Base-by-base conservation (phyloP, 345 rosid species). In the Pugionium dolabratum region DNA sequence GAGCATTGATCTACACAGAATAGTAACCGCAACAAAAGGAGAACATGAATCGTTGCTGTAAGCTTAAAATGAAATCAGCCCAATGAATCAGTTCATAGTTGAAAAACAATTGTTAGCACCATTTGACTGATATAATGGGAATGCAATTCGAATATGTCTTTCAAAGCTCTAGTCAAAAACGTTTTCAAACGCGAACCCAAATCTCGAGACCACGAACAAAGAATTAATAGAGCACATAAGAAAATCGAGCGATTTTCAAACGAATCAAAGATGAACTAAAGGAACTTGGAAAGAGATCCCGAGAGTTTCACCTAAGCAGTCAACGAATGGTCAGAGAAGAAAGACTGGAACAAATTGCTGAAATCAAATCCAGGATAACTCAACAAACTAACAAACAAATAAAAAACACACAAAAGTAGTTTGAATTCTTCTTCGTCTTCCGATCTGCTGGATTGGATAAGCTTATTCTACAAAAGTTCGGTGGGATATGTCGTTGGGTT, bases 261-360 rank as follows among this genome's bases (percentile, higher is more conserved):
- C 18, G 18, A 18, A 18, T 18, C 18, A 18, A 18, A 18, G 18
- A 18, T 18, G 18, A 18, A 18, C 18, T 18, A 18, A 18, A 18
- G 18, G 18, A 18, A 18, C 18, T 18, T 18, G 18, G 18, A 18
- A 18, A 18, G 18, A 18, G 18, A 18, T 18, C 18, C 5, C 41
- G 5, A n/a, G 31, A 50, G 18, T 6, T 61, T 32, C 54, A 54
- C 64, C 59, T 44, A 46, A 54, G 28, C 5, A 62, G 63, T 54
- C 69, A 62, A 54, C 56, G 9, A 62, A 18, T 1, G 35, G 68
- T 61, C 53, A 66, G 62, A 51, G 54, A 45, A 45, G 10, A 42
- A 35, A 47, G 56, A 70, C 54, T 59, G 51, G 57, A 28, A 6
- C 58, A 18, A 18, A 18, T 18, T 18, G 18, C 66, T 6, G 39